phyloP scores from a whole-genome alignment of 2,329 filamentous ascomycete genomes.

The Gaeumannomyces tritici region DNA sequence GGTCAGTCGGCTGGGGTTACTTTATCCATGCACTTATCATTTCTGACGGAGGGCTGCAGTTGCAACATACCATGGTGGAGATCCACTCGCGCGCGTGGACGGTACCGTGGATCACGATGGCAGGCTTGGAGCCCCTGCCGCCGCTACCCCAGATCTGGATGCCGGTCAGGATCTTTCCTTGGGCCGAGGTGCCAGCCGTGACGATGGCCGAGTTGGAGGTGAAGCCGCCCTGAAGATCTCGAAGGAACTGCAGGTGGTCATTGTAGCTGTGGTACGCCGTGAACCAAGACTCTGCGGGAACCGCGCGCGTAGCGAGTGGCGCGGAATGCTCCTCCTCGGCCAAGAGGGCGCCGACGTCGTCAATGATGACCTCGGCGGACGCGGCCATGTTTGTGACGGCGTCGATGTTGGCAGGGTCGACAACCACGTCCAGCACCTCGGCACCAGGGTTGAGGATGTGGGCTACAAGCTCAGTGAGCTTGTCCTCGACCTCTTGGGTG shows the following conservation, averaged over 20 bases:
- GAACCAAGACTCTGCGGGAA: constrained; percentile 33
- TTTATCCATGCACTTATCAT: no score
- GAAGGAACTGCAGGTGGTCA: constrained; percentile 39
- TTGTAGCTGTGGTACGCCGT: constrained; percentile 41
- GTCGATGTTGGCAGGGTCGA: constrained; percentile 1
- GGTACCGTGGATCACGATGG: constrained; percentile 45
- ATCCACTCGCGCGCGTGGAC: constrained; percentile 55
- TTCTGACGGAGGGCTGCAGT: not conserved
- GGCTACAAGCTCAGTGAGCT: constrained; percentile 1
- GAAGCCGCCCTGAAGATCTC: constrained; percentile 32
- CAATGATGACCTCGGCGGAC: not conserved
- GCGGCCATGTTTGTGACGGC: not conserved
- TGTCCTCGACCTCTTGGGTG: constrained; percentile 2
- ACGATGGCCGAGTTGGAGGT: constrained; percentile 38
- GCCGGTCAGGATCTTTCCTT: constrained; percentile 49
- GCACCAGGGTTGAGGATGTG: constrained; percentile 5
- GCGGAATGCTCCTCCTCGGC: not conserved
- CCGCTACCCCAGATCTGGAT: constrained; percentile 41
- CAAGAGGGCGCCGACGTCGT: not conserved
- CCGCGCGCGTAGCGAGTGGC: not conserved
- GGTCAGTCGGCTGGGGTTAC: not conserved
- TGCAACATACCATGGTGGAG: constrained; percentile 34
- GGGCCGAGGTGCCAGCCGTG: constrained; percentile 30
- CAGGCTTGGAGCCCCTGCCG: constrained; percentile 34
- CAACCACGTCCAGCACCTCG: constrained; percentile 1